A percentile compares a stretch with the other conserved stretches of the same genome.
These are phyloP conservation scores for Clavariopsis aquatica DNA, from an alignment of 495 filamentous ascomycete genomes.

Conservation along the genomic window DNA sequence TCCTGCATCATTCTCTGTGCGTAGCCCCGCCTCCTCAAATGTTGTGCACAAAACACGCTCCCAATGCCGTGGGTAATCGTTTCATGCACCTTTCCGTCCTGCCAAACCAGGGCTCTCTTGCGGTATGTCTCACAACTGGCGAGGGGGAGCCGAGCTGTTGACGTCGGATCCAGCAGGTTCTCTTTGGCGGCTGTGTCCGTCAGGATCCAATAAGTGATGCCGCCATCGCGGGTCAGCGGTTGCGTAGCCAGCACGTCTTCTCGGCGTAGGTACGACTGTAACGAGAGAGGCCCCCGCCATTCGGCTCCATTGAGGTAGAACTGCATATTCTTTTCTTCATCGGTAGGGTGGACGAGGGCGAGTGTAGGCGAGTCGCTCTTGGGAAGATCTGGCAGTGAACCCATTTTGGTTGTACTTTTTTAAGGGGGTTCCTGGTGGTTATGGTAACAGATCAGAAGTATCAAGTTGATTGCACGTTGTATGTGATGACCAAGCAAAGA, in stretches of 20 bases:
- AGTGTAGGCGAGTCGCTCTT: conserved; percentile 61
- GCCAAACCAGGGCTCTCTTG: conserved; percentile 67
- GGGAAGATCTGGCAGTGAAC: conserved; percentile 49
- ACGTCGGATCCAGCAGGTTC: conserved; percentile 22
- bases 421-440: not conserved
- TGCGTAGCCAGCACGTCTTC: conserved; percentile 72
- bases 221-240: conserved; percentile 67
- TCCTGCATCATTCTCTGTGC: conserved; percentile 70
- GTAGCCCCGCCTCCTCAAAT: conserved; percentile 75
- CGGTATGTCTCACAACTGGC: conserved; percentile 80
- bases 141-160: conserved; percentile 59
- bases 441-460: not conserved
- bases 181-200: conserved; percentile 55
- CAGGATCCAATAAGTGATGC: conserved; percentile 83
- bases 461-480: not conserved
- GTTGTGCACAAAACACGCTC: conserved; percentile 78
- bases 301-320: conserved; percentile 67
- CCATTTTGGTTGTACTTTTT: conserved; percentile 11
- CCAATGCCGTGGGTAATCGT: conserved; percentile 77
- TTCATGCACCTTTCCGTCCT: conserved; percentile 56
- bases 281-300: conserved; percentile 69
- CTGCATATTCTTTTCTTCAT: conserved; percentile 61
- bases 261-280: conserved; percentile 72
- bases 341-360: conserved; percentile 66
- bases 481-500: not conserved